Percentiles rank a stretch among this genome's conserved stretches.
These are phyloP conservation scores for Glycine soja DNA, from an alignment of 306 rosid genomes.

Conservation along the genomic window DNA sequence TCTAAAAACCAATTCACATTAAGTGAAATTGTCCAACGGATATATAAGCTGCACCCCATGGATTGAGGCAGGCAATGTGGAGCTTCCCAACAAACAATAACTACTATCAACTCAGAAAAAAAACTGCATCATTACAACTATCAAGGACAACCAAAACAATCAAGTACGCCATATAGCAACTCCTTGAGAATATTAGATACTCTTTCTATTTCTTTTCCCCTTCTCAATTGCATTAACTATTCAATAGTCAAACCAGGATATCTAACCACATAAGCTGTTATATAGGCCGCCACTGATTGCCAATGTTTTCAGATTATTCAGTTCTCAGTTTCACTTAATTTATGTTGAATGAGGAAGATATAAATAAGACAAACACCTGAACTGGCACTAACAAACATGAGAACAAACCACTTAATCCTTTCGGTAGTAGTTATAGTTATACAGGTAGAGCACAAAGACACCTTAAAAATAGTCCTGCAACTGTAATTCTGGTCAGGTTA, in stretches of 20 bases:
- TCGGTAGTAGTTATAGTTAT: conserved; percentile 11
- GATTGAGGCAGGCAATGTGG: not conserved
- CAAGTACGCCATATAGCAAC: conserved; percentile 23
- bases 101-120: conserved; percentile 22
- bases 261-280: not conserved
- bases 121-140: conserved; percentile 16
- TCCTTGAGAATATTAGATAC: conserved; percentile 7
- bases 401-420: conserved; percentile 17
- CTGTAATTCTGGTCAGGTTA: conserved; percentile 74
- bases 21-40: not conserved
- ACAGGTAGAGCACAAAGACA: conserved; percentile 39
- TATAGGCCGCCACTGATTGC: conserved; percentile 1
- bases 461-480: conserved; percentile 90
- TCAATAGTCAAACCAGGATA: conserved; percentile 24
- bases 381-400: conserved; percentile 16
- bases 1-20: not conserved
- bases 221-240: conserved; percentile 21
- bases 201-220: conserved; percentile 9
- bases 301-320: conserved; percentile 35
- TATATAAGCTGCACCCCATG: not conserved
- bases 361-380: conserved; percentile 12
- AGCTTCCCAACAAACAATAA: not conserved
- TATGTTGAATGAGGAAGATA: conserved; percentile 19
- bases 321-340: conserved; percentile 18
- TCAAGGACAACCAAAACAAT: conserved; percentile 33